Evolutionary conservation across 2,329 filamentous ascomycete species (phyloP), one percentile per base, ranked within the genome.

Genomic region (Leptographium procerum): DNA sequence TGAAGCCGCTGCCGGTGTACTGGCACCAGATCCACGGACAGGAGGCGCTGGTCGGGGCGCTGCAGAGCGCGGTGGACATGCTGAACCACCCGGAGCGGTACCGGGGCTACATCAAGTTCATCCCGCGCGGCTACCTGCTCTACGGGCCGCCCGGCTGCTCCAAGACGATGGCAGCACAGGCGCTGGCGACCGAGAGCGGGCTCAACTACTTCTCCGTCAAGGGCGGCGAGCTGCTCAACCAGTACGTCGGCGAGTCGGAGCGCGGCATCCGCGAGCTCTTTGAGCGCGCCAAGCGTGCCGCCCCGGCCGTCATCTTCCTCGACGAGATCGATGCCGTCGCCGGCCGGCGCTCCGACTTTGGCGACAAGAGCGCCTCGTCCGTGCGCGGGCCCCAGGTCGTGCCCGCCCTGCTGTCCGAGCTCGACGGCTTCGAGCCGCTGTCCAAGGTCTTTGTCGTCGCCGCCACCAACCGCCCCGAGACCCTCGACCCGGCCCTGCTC

Each of bases 161-260:
- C 63, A 97, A 97, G 73, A 97, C 92, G 0, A 82, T 96, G 69
- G 90, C 85, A 0, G 92, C 92, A 0, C 91, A 95, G 69, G 92
- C 92, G 31, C 83, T 95, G 65, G 92, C 92, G 19, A 95, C 90
- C 8, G 91, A 95, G 70, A 89, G 89, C 33, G 87, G 88, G 4
- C 86, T 95, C 72, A 96, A 96, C 70, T 96, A 96, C 76, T 86
- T 96, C 68, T 87, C 91, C 10, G 89, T 97, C 64, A 96, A 96
- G 73, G 92, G 91, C 29, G 90, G 90, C 40, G 92, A 96, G 71
- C 81, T 96, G 14, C 84, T 96, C 61, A 95, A 91, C 73, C 96
- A 95, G 89, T 97, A 96, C 71, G 91, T 97, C 22, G 92, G 92
- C 61, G 92, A 97, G 70, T 92, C 91, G 2, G 92, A 97, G 73